Percentiles rank a stretch among this genome's conserved stretches.
phyloP scores from a whole-genome alignment of 202 grass and related monocot genomes.

The Saccharum hybrid region DNA sequence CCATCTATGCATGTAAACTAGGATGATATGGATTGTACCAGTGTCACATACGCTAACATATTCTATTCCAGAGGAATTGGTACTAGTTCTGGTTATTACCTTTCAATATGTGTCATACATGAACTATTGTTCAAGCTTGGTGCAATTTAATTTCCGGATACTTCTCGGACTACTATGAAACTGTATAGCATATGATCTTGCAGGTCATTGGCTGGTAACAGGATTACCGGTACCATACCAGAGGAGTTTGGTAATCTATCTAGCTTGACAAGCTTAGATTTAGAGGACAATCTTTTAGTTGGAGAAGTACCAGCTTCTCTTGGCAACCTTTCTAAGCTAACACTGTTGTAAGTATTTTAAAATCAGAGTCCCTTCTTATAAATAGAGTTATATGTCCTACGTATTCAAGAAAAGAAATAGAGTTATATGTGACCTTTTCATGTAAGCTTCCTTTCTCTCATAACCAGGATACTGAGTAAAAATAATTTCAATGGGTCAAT shows the following conservation, averaged over 20 bases:
- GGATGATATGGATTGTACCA: constrained; percentile 2
- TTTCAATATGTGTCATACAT: background rate
- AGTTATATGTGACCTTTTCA: constrained; percentile 4
- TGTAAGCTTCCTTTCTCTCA: constrained; percentile 37
- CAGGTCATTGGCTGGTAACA: constrained; percentile 78
- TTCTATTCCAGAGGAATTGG: background rate
- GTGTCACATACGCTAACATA: constrained; percentile 6
- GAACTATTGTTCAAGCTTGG: constrained; percentile 12
- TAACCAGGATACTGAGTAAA: constrained; percentile 80
- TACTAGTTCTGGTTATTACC: background rate
- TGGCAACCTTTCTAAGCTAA: constrained; percentile 77
- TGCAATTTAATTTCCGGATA: constrained; percentile 14
- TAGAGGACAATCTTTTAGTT: constrained; percentile 73
- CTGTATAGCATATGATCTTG: constrained; percentile 44
- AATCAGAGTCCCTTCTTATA: background rate
- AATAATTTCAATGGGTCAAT: constrained; percentile 73
- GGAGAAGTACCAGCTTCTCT: constrained; percentile 88
- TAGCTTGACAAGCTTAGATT: constrained; percentile 77
- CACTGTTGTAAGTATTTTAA: constrained; percentile 65
- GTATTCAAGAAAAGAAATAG: background rate
- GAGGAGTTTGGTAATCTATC: constrained; percentile 79
- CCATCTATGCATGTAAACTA: constrained; percentile 3
- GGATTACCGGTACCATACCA: constrained; percentile 78
- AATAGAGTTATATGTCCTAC: background rate
- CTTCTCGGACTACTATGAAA: constrained; percentile 31